Evolutionary conservation across 805 yeast genomes (phyloP), one percentile per base, ranked within the genome.

Genomic region (Kodamaea hsintzibuensis): DNA sequence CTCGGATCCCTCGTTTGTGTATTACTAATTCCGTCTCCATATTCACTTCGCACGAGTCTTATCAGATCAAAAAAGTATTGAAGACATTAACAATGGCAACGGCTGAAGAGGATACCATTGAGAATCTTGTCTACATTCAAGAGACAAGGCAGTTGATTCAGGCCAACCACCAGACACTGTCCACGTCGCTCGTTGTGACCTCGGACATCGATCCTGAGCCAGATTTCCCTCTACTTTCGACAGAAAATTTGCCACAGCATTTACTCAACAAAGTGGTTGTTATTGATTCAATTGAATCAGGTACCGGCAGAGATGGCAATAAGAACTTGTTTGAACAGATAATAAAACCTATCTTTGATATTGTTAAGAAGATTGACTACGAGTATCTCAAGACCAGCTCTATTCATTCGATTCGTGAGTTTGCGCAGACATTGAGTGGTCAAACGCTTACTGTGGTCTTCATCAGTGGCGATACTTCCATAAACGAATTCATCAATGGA

Each of bases 391-490:
- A 65, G 43, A 84, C 91, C 0, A 60, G 62, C 0, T 62, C 77
- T 3, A 54, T 66, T 1, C 51, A 63, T n/a, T 68, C 81, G 0
- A 76, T 84, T 6, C 47, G 60, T 1, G 64, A 74, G n/a, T 69
- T 75, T 56, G 82, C 84, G 0, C 33, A 53, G 9, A 3, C 53
- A 0, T 56, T 81, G 6, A 14, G 50, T 18, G 46, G 56, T 16
- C 44, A 42, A 10, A 52, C 54, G 3, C 63, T 74, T 19, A 80
- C 88, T 0, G 70, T 88, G 8, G 64, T 89, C 1, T 71, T 91
- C 37, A 68, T 92, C 7, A 87, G 96, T 39, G 98, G 98, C 1
- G 98, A 92, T 64, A 91, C 97, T 0, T 85, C 96, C 1, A 72
- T 90, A 4, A 83, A 81, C 49, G 98, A 92, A 66, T 82, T 92